Evolutionary conservation across 352 stramenopile genomes (phyloP).

Genomic region (Globisporangium perplexum): DNA sequence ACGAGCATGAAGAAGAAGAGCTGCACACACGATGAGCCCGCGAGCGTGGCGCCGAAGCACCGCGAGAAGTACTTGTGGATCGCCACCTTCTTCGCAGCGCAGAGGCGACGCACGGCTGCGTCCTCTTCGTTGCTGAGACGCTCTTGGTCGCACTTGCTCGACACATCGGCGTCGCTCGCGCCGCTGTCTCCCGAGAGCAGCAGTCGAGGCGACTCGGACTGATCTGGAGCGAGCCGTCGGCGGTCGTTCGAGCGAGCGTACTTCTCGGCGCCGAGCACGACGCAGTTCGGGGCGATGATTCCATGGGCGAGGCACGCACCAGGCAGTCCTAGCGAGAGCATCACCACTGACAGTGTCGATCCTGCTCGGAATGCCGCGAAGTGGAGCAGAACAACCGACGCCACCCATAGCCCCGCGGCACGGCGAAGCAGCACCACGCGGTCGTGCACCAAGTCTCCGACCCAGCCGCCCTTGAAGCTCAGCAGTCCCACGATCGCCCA

Average conservation of each 20-base stretch:
- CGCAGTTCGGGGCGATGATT: slow-evolving; percentile 37
- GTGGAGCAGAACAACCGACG: slow-evolving; percentile 42
- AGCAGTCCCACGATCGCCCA: slow-evolving; percentile 50
- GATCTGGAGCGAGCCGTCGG: not conserved
- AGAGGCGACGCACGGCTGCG: not conserved
- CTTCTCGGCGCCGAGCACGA: slow-evolving; percentile 39
- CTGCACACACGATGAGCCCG: slow-evolving; percentile 39
- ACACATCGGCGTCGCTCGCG: slow-evolving; percentile 7
- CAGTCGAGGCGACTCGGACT: not conserved
- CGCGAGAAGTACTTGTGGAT: slow-evolving; percentile 25
- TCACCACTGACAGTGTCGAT: slow-evolving; percentile 19
- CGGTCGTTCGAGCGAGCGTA: slow-evolving; percentile 7
- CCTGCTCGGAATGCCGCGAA: slow-evolving; percentile 25
- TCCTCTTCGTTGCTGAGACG: not conserved
- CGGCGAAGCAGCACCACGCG: slow-evolving; percentile 39
- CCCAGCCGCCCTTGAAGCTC: slow-evolving; percentile 41
- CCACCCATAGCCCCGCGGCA: slow-evolving; percentile 32
- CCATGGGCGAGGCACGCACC: slow-evolving; percentile 40
- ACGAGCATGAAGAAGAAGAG: slow-evolving; percentile 52
- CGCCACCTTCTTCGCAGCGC: slow-evolving; percentile 4
- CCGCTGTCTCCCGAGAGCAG: not conserved
- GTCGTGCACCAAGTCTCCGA: slow-evolving; percentile 41
- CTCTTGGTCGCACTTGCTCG: slow-evolving; percentile 1
- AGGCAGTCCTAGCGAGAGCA: slow-evolving; percentile 33
- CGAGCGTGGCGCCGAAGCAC: slow-evolving; percentile 38